Base-by-base conservation (phyloP, 140 eudicot genomes). In the Cichorium intybus region DNA sequence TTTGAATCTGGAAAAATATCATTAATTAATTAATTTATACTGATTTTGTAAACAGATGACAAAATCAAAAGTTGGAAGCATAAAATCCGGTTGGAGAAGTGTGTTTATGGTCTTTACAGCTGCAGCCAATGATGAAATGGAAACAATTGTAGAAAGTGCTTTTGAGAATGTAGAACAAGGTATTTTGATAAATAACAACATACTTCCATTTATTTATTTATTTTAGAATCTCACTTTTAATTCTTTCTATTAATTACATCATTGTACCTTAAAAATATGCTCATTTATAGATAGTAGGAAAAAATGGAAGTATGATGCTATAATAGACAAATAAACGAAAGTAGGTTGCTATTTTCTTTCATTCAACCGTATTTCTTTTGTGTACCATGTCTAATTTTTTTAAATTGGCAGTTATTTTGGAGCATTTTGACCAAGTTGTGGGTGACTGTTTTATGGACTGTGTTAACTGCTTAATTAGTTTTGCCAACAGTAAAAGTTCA, bases 101-200 rank as follows among this genome's bases (percentile, higher is more conserved):
- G 86, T 81, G n/a, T 81, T 81, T 62, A 67, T 76, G 86, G 86
- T 81, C 58, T 91, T 91, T 72, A 87, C 97, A 23, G 91, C 96
- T 41, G 97, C 97, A 51, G 95, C 96, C 17, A 88, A 77, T 76
- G 96, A 91, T 69, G 91, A 80, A 55, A 29, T 76, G 66, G 97
- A 82, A 79, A 74, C 90, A 23, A 91, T 85, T 78, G 95, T 91
- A 80, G 97, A 91, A 72, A 91, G 79, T 80, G 97, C 97, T 70
- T 91, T 91, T 74, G 97, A 91, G 72, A 87, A 85, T 74, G 96
- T 91, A 11, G 97, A 91, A 66, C 97, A 91, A 77, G 97, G 97
- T 91, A n/a, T 24, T 45, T 58, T 52, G 35, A 54, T 23, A 53
- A n/a, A n/a, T n/a, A n/a, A n/a, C n/a, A n/a, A n/a, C n/a, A n/a